Evolutionary conservation across 768 basidiomycete genomes (phyloP), one percentile per base, ranked within the genome.

Genomic region (Leccinellum luteum): DNA sequence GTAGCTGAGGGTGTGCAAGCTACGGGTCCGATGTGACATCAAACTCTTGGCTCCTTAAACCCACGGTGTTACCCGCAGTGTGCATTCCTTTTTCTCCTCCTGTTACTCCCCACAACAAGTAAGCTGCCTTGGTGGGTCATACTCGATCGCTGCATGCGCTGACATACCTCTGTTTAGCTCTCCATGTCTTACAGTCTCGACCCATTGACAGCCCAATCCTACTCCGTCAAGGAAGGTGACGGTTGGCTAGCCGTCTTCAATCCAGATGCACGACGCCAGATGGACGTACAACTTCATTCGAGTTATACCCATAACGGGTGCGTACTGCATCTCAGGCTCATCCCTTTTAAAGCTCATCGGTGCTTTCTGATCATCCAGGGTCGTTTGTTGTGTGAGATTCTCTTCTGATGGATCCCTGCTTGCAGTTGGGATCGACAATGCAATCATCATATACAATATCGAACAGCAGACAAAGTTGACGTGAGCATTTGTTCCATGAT

Each of bases 251-350:
- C 78, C 17, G 75, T 81, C 41, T 83, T 82, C 74, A 82, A 80
- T 65, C 76, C 79, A 51, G 76, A 78, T 52, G 76, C 75, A 17
- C 69, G 60, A 12, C 78, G 80, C 63, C 74, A 77, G 64, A 74
- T 84, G 63, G 82, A 84, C 59, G 79, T 83, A 31, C 71, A 72
- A n/a, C 66, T 81, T 52, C 81, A 87, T 47, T 89, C 92, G 68
- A 88, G 85, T 32, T 76, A 94, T 47, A 81, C 83, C 71, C 94
- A 95, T 67, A 89, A 90, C 65, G 90, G 88, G 92, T 93, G 66
- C 38, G 81, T 74, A 13, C 35, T 72, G 7, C 28, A 48, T 55
- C 23, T 4, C n/a, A n/a, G n/a, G n/a, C n/a, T n/a, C 4, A 31
- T 60, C 52, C 54, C 38, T 56, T 43, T 61, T 58, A 10, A 14